Evolutionary conservation across 768 basidiomycete genomes (phyloP).

Genomic region (Rhodotorula sphaerocarpa): DNA sequence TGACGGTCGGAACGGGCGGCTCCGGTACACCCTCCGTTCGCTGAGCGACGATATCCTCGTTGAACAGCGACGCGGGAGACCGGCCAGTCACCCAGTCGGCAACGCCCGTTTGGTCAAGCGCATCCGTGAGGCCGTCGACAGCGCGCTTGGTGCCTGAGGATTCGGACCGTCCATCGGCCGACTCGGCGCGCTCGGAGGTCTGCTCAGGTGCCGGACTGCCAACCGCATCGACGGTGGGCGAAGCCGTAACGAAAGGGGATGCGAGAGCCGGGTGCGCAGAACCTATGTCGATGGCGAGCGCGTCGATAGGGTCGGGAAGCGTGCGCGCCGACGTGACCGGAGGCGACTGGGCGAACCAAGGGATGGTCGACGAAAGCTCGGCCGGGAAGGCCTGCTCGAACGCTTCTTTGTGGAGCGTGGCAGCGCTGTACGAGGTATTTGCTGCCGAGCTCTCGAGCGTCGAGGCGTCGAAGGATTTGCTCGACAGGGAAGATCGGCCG

Average conservation of each 20-base stretch:
- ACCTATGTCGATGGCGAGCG: neutral
- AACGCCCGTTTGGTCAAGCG: neutral
- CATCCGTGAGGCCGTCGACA: neutral
- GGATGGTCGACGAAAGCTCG: neutral
- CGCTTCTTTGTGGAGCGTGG: neutral
- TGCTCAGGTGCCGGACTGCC: too few species aligned
- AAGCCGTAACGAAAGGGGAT: neutral
- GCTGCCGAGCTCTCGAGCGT: constrained; percentile 22
- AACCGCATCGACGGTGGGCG: too few species aligned
- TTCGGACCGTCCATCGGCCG: too few species aligned
- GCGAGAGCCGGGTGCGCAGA: constrained; percentile 20
- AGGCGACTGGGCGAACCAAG: constrained; percentile 1
- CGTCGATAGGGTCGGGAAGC: neutral
- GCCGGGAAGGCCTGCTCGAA: constrained; percentile 1
- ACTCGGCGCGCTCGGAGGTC: too few species aligned
- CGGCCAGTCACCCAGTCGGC: neutral
- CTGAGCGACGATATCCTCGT: neutral
- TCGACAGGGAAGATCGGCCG: neutral
- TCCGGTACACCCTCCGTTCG: neutral
- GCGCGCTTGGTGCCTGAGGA: neutral
- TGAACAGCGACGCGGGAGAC: neutral
- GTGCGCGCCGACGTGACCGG: neutral
- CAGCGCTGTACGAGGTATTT: neutral
- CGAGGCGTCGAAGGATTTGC: constrained; percentile 17
- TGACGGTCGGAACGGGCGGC: neutral